These are phyloP conservation scores for Penicillium sumatraense DNA, from an alignment of 2,329 filamentous ascomycete genomes.

Conservation along the genomic window DNA sequence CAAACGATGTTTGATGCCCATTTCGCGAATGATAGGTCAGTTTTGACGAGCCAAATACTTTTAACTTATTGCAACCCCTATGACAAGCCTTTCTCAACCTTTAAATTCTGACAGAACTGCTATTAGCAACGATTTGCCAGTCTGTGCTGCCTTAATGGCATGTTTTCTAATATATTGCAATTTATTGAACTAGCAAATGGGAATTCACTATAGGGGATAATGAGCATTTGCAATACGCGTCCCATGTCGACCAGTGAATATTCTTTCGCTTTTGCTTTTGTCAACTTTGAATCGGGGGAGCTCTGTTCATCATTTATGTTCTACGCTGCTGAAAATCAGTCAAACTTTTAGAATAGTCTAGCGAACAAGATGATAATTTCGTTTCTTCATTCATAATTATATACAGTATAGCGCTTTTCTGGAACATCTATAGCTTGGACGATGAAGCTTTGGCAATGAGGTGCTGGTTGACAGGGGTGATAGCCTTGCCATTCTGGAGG, in stretches of 20 bases:
- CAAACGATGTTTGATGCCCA: constrained; percentile 6
- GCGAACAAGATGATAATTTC: not conserved
- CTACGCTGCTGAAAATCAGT: not conserved
- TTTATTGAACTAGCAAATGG: not conserved
- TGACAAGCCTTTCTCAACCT: too few species aligned
- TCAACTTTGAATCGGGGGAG: not conserved
- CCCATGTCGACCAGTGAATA: not conserved
- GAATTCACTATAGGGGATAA: constrained; percentile 2
- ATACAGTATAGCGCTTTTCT: not conserved
- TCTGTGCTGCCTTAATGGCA: too few species aligned
- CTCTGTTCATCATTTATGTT: not conserved
- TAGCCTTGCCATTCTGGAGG: constrained; percentile 38
- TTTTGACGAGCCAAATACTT: too few species aligned
- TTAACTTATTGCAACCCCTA: too few species aligned
- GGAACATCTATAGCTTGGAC: constrained; percentile 17
- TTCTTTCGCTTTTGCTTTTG: not conserved
- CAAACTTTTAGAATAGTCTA: not conserved
- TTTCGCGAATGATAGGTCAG: too few species aligned
- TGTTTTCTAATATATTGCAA: not conserved
- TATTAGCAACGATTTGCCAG: too few species aligned
- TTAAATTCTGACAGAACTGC: too few species aligned
- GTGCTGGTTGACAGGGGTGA: constrained; percentile 65
- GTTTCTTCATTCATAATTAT: constrained; percentile 4
- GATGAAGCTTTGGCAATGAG: constrained; percentile 41
- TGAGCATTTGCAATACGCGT: constrained; percentile 2